phyloP scores from a whole-genome alignment of 768 basidiomycete genomes.

The Kwoniella pini region DNA sequence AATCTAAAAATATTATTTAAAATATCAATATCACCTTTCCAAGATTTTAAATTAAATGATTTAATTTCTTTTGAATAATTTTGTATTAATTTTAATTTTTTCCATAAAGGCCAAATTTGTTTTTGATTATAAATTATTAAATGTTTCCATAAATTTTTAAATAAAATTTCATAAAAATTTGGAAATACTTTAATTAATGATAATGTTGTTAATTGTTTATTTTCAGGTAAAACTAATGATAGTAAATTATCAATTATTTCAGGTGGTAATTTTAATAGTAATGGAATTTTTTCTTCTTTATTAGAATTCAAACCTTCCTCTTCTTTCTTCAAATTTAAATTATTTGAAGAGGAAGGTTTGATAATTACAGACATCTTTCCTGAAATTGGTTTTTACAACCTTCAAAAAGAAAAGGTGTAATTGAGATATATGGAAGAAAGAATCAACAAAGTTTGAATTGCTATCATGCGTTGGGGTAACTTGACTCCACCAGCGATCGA shows the following conservation, averaged over 20 bases:
- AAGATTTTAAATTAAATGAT: conserved; percentile 57
- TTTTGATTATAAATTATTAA: conserved; percentile 61
- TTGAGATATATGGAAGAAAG: too few species aligned
- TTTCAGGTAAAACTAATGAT: conserved; percentile 58
- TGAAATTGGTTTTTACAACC: too few species aligned
- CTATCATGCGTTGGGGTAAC: too few species aligned
- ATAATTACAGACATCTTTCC: conserved; percentile 9
- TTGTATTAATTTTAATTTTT: conserved; percentile 57
- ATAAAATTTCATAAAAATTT: conserved; percentile 60
- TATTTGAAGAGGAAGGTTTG: conserved; percentile 1
- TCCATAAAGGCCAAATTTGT: conserved; percentile 64
- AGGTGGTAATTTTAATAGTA: conserved; percentile 59
- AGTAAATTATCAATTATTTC: conserved; percentile 70
- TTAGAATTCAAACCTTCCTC: not conserved
- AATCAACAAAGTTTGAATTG: too few species aligned
- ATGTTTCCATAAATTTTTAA: conserved; percentile 63
- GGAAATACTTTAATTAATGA: conserved; percentile 69
- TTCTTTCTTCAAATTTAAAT: not conserved
- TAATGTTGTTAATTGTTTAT: conserved; percentile 62
- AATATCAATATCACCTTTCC: conserved; percentile 74
- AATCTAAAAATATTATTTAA: conserved; percentile 68
- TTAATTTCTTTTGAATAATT: not conserved
- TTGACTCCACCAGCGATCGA: conserved; percentile 2
- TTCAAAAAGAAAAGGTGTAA: too few species aligned
- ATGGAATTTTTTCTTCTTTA: not conserved